phyloP scores from a whole-genome alignment of 305 asterid genomes.

The Euphrasia arctica region DNA sequence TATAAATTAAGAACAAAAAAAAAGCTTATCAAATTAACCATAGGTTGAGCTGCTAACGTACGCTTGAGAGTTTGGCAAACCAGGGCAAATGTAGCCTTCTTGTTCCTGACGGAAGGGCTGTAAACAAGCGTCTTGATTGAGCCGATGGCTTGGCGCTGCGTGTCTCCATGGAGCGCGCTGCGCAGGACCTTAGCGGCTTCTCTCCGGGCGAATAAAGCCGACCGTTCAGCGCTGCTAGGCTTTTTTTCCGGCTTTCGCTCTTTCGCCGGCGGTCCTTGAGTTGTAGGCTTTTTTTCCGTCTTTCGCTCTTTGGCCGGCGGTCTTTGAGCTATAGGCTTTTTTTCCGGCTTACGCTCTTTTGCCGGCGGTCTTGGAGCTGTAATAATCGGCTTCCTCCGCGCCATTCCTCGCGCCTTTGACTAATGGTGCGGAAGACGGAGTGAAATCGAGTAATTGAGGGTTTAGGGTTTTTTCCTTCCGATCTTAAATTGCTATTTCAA shows the following conservation, averaged over 20 bases:
- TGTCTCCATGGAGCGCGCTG: constrained; percentile 78
- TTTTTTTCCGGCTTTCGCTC: constrained; percentile 35
- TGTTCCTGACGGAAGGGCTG: constrained; percentile 80
- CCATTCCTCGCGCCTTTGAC: constrained; percentile 4
- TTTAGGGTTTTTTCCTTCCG: not conserved
- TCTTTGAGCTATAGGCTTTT: constrained; percentile 31
- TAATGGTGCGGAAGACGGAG: not conserved
- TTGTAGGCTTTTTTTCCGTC: constrained; percentile 33
- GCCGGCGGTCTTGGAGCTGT: constrained; percentile 25
- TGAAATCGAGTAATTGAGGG: not conserved
- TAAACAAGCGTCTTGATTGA: constrained; percentile 85
- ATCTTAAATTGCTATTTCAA: not conserved
- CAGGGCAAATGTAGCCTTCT: constrained; percentile 77
- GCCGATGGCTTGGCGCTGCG: constrained; percentile 79
- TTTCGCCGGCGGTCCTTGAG: constrained; percentile 26
- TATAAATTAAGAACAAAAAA: not conserved
- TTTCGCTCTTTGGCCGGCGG: constrained; percentile 30
- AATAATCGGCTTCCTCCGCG: constrained; percentile 41
- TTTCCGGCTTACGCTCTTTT: constrained; percentile 32
- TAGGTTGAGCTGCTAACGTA: constrained; percentile 31
- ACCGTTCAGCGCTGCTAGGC: constrained; percentile 59
- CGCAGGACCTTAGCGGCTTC: constrained; percentile 94
- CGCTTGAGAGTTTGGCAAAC: constrained; percentile 94
- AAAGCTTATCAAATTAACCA: constrained; percentile 1
- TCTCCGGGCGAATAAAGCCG: constrained; percentile 87